Evolutionary conservation across 306 rosid species (phyloP).

Genomic region (Rubus parviflorus): DNA sequence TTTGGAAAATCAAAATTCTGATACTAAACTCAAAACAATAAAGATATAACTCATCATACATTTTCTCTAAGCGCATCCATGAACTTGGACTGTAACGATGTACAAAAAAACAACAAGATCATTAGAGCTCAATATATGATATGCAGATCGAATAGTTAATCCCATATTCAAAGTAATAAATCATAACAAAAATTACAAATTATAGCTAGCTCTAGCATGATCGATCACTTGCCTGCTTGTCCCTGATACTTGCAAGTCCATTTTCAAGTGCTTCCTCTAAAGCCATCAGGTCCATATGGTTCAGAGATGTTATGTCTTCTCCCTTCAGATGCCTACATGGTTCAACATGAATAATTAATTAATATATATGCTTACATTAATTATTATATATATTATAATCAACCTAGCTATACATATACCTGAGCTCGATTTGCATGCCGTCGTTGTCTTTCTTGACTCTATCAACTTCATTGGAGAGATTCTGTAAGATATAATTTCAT

Average conservation of each 20-base stretch:
- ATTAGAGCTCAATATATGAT: slow-evolving; percentile 6
- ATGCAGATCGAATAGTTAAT: background rate
- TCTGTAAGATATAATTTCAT: slow-evolving; percentile 36
- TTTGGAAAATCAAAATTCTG: background rate
- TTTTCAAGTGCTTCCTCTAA: slow-evolving; percentile 70
- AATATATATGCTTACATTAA: background rate
- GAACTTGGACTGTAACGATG: slow-evolving; percentile 52
- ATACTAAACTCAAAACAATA: background rate
- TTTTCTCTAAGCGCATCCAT: slow-evolving; percentile 49
- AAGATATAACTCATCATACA: slow-evolving; percentile 32
- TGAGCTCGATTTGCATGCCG: slow-evolving; percentile 78
- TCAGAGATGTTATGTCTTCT: slow-evolving; percentile 73
- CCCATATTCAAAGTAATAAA: background rate
- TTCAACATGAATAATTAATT: background rate
- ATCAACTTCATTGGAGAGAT: slow-evolving; percentile 77
- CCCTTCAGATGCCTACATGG: slow-evolving; percentile 79
- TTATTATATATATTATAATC: background rate
- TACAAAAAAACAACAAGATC: slow-evolving; percentile 5
- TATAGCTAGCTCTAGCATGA: background rate
- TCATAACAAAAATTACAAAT: background rate
- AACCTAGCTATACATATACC: slow-evolving; percentile 37
- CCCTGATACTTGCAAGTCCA: slow-evolving; percentile 62
- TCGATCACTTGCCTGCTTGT: slow-evolving; percentile 48
- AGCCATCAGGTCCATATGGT: slow-evolving; percentile 61
- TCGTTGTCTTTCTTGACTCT: slow-evolving; percentile 88